Evolutionary conservation across 352 stramenopile genomes (phyloP), one percentile per base, ranked within the genome.

Genomic region (Phytopythium aichiense): DNA sequence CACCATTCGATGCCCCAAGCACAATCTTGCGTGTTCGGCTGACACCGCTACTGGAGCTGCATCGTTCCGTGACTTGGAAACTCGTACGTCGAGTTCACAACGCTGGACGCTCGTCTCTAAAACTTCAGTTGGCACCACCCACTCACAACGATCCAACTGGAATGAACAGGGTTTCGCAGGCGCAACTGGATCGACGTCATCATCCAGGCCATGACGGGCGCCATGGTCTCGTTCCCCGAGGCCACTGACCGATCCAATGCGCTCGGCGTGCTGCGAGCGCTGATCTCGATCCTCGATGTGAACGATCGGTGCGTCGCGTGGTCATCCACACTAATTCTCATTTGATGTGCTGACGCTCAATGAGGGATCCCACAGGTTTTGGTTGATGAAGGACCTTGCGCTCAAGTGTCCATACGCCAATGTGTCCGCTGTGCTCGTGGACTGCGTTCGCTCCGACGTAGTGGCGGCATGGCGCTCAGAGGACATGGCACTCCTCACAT

Each of bases 381-480:
- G 49, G 52, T 31, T 91, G 38, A 61, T 91, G 15, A 61, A 53
- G n/a, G 50, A 46, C 18, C 43, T 93, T 16, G 56, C 71, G 4
- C 56, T 82, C 16, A 73, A 77, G 38, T 94, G 84, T 46, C 84
- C 82, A 3, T 94, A 92, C 58, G 82, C 73, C 11, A 94, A 94
- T 22, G 79, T 91, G 15, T 62, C 67, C 12, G 84, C 84, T 7
- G 71, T 88, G 20, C 52, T 94, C 18, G 57, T 94, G 8, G 84
- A 94, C 69, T 73, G 72, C 56, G 56, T 89, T 35, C 77, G 84
- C 60, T 60, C 54, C 8, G 79, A 86, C 46, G 67, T 67, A 22
- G 76, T 89, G 13, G 49, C 62, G 8, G 58, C 38, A 0, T 93
- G 80, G 81, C 65, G 64, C 31, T 70, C 65, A 2, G 52, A 63